phyloP scores from a whole-genome alignment of 2,329 filamentous ascomycete species.

The Phyllosticta citrichinensis region DNA sequence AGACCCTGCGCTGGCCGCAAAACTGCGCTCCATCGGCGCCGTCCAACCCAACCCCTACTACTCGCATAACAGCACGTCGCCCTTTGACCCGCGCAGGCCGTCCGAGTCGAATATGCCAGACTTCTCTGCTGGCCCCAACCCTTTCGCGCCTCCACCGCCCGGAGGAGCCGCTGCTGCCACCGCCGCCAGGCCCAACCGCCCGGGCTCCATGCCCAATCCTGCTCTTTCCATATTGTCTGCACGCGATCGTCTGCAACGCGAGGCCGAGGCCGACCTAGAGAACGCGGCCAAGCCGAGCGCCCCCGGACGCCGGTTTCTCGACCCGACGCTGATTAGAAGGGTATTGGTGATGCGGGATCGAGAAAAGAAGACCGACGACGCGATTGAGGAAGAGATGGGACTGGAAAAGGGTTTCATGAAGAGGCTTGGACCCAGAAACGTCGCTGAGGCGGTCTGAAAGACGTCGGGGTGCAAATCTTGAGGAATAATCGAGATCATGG shows the following conservation, averaged over 20 bases:
- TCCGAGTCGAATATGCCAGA: conserved; percentile 10
- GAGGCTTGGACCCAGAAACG: conserved; percentile 2
- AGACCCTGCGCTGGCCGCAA: conserved; percentile 63
- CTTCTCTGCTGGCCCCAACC: conserved; percentile 1
- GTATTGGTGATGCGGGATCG: conserved; percentile 6
- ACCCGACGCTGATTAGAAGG: conserved; percentile 30
- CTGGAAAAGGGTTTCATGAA: conserved; percentile 6
- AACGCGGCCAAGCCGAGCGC: conserved; percentile 32
- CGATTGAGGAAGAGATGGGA: conserved; percentile 10
- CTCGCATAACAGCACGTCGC: conserved; percentile 45
- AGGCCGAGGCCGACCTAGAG: conserved; percentile 45
- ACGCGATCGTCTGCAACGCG: conserved; percentile 39
- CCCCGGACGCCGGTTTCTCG: conserved; percentile 34
- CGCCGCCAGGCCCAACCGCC: conserved; percentile 17
- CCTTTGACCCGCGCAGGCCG: conserved; percentile 25
- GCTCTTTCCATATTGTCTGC: conserved; percentile 44
- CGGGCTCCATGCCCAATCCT: conserved; percentile 35
- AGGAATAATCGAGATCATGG: too few relatives aligned
- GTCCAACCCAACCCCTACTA: conserved; percentile 48
- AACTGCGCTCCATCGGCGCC: conserved; percentile 57
- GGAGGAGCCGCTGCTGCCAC: conserved; percentile 17
- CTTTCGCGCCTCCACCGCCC: conserved; percentile 15
- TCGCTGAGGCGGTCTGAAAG: conserved; percentile 5
- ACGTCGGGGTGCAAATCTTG: not conserved
- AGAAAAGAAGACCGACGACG: not conserved